Percentiles rank a stretch among this genome's conserved stretches.
phyloP scores from a whole-genome alignment of 2,329 filamentous ascomycete species.

The Talaromyces sp. region DNA sequence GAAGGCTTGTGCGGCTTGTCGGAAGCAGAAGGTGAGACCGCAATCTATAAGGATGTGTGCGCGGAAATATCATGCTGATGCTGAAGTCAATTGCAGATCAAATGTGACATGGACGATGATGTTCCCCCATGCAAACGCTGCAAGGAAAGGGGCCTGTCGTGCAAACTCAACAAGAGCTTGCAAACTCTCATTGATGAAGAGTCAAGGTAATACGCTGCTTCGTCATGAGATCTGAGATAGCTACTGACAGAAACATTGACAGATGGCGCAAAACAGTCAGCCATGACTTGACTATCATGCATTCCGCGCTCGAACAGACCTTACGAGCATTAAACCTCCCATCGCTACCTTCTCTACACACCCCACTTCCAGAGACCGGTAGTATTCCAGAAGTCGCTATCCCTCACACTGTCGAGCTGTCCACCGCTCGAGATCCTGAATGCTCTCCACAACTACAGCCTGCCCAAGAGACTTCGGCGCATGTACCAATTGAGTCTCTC shows the following conservation, averaged over 20 bases:
- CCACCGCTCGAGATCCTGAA: not conserved
- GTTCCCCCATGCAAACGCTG: slow-evolving; percentile 47
- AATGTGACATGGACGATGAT: slow-evolving; percentile 44
- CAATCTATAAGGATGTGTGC: too few relatives aligned
- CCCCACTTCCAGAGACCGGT: slow-evolving; percentile 20
- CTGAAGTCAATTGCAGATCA: slow-evolving; percentile 25
- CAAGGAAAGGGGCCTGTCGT: slow-evolving; percentile 41
- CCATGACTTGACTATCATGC: slow-evolving; percentile 14
- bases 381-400: not conserved
- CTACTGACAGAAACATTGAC: not conserved
- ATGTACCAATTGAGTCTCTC: slow-evolving; percentile 27
- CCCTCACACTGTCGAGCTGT: not conserved
- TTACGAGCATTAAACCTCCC: slow-evolving; percentile 37
- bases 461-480: slow-evolving; percentile 17
- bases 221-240: not conserved
- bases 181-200: slow-evolving; percentile 44
- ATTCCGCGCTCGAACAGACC: slow-evolving; percentile 24
- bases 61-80: not conserved
- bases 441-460: not conserved
- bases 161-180: slow-evolving; percentile 45
- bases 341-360: slow-evolving; percentile 34
- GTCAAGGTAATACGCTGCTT: slow-evolving; percentile 16
- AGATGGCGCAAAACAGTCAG: slow-evolving; percentile 25
- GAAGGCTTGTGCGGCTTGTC: slow-evolving; percentile 47
- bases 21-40: slow-evolving; percentile 46